phyloP scores from a whole-genome alignment of 495 filamentous ascomycete genomes.

The Aspergillus haitiensis region DNA sequence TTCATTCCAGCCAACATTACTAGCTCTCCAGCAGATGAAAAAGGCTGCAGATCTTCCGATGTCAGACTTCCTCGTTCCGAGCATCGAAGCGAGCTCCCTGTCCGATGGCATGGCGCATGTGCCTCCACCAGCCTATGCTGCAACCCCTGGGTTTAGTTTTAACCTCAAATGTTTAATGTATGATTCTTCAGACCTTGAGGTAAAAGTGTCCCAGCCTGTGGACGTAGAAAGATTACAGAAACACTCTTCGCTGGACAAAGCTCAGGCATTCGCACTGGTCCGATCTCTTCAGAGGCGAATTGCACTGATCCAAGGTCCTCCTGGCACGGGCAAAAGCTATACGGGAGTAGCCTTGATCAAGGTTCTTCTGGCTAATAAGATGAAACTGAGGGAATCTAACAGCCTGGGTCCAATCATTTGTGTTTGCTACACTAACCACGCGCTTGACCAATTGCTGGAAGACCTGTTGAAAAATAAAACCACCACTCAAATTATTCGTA shows the following conservation, averaged over 20 bases:
- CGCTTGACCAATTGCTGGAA: slow-evolving; percentile 71
- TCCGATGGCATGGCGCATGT: slow-evolving; percentile 26
- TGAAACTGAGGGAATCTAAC: slow-evolving; percentile 19
- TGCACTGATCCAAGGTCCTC: slow-evolving; percentile 76
- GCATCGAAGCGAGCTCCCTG: not conserved
- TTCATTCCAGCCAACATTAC: slow-evolving; percentile 66
- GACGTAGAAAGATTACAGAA: slow-evolving; percentile 41
- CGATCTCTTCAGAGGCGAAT: slow-evolving; percentile 55
- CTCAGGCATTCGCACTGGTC: slow-evolving; percentile 58
- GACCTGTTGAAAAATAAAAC: slow-evolving; percentile 57
- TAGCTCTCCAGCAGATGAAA: slow-evolving; percentile 62
- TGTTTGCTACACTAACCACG: slow-evolving; percentile 71
- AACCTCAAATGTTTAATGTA: slow-evolving; percentile 49
- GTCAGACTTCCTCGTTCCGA: slow-evolving; percentile 53
- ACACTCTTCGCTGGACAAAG: slow-evolving; percentile 54
- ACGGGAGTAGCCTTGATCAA: slow-evolving; percentile 61
- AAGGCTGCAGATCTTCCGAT: slow-evolving; percentile 56
- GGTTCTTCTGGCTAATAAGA: slow-evolving; percentile 60
- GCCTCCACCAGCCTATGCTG: slow-evolving; percentile 56
- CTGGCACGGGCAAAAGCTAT: slow-evolving; percentile 76
- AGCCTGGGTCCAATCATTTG: slow-evolving; percentile 64
- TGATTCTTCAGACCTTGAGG: slow-evolving; percentile 31
- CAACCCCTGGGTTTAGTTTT: slow-evolving; percentile 51
- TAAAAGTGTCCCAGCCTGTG: slow-evolving; percentile 37
- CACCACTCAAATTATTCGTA: slow-evolving; percentile 60